Evolutionary conservation across 2,329 filamentous ascomycete genomes (phyloP).

Genomic region (Exophiala spinifera): DNA sequence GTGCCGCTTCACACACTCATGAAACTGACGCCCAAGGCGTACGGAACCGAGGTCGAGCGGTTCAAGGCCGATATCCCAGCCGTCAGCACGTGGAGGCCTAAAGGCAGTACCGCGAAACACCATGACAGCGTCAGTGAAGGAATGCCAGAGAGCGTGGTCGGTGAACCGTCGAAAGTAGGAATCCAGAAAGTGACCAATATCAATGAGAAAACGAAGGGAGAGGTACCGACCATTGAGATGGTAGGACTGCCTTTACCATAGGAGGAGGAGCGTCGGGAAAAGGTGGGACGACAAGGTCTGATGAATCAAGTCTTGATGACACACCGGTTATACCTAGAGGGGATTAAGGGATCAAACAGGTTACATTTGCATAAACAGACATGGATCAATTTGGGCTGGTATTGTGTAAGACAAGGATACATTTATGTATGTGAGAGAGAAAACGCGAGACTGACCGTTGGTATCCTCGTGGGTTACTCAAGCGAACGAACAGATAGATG

Average conservation of each 20-base stretch:
- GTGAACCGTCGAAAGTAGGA: conserved; percentile 12
- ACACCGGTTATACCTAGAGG: too few relatives aligned
- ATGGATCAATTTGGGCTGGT: too few relatives aligned
- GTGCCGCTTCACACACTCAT: conserved; percentile 95
- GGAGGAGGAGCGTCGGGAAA: not conserved
- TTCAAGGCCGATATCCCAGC: conserved; percentile 90
- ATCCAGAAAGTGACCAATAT: not conserved
- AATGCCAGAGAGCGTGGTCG: conserved; percentile 16
- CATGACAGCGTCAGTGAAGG: conserved; percentile 25
- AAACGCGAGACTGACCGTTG: too few relatives aligned
- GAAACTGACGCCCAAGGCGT: conserved; percentile 90
- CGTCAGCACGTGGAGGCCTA: conserved; percentile 92
- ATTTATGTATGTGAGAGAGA: too few relatives aligned
- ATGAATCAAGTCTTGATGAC: too few relatives aligned
- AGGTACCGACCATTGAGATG: conserved; percentile 7
- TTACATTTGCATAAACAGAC: not conserved
- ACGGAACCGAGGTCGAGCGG: conserved; percentile 85
- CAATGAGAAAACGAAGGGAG: not conserved
- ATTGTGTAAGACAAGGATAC: too few relatives aligned
- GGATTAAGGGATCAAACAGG: too few relatives aligned
- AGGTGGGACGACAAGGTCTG: not conserved
- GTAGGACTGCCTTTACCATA: conserved; percentile 15
- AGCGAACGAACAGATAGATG: too few relatives aligned
- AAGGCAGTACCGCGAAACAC: conserved; percentile 49
- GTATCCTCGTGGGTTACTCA: too few relatives aligned